Evolutionary conservation across 2,329 filamentous ascomycete species (phyloP).

Genomic region (Lachnellula hyalina): DNA sequence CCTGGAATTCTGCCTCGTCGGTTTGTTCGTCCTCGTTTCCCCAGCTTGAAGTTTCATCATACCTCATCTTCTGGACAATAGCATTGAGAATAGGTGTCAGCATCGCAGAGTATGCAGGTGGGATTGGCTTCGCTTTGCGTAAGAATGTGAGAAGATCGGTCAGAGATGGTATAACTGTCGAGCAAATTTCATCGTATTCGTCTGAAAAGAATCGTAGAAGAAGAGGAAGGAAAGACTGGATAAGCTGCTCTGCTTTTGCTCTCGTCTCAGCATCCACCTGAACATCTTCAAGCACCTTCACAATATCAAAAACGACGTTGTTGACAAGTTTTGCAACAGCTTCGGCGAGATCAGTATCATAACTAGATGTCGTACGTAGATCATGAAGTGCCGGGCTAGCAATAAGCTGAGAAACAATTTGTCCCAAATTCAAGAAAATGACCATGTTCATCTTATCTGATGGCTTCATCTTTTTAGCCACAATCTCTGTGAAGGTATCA

Average conservation of each 20-base stretch:
- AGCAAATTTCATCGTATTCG: slow-evolving; percentile 97
- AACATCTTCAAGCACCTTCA: slow-evolving; percentile 72
- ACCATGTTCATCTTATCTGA: slow-evolving; percentile 94
- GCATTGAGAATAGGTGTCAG: slow-evolving; percentile 84
- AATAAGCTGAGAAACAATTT: slow-evolving; percentile 81
- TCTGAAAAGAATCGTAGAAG: slow-evolving; percentile 93
- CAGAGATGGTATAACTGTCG: slow-evolving; percentile 86
- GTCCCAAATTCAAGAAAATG: slow-evolving; percentile 77
- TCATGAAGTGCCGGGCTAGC: slow-evolving; percentile 76
- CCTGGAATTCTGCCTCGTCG: slow-evolving; percentile 95
- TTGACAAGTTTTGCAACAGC: slow-evolving; percentile 95
- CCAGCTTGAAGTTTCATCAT: slow-evolving; percentile 91
- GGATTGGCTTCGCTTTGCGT: slow-evolving; percentile 71
- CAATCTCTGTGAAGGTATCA: slow-evolving; percentile 91
- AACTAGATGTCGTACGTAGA: slow-evolving; percentile 72
- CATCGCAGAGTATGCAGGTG: slow-evolving; percentile 72
- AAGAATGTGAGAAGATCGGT: slow-evolving; percentile 90
- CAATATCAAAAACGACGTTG: slow-evolving; percentile 78
- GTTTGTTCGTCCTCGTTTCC: slow-evolving; percentile 91
- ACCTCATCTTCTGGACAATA: slow-evolving; percentile 93
- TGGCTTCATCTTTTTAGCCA: slow-evolving; percentile 96
- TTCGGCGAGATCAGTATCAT: slow-evolving; percentile 94
- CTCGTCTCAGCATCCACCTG: slow-evolving; percentile 58
- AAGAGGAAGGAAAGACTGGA: slow-evolving; percentile 79
- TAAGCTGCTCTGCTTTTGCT: slow-evolving; percentile 71